Conservation (phyloP, 108 stramenopile genomes). For the Tribonema minus region DNA sequence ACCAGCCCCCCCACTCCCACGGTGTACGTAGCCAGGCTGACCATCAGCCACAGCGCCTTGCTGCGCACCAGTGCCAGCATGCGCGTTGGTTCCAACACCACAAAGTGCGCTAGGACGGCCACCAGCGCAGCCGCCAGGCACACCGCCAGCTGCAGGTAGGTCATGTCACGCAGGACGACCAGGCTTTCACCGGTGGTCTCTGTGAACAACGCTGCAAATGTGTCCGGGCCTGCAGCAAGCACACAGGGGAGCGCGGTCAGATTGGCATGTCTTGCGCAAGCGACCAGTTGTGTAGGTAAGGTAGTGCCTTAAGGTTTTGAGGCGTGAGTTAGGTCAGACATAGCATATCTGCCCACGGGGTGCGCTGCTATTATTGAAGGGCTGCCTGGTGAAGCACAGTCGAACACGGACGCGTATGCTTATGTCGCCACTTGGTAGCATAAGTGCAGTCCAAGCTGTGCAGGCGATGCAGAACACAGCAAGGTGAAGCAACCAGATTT, state of each 20-base stretch:
- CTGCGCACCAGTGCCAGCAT: constrained; percentile 56
- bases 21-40: constrained; percentile 40
- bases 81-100: not conserved
- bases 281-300: too few species aligned
- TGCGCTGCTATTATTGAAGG: too few species aligned
- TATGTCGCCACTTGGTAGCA: not conserved
- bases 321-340: too few species aligned
- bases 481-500: too few species aligned
- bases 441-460: not conserved
- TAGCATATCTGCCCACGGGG: not conserved
- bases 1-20: constrained; percentile 1
- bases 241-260: not conserved
- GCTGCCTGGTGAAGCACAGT: not conserved
- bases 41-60: constrained; percentile 19
- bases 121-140: not conserved
- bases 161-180: not conserved
- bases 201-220: not conserved
- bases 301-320: too few species aligned
- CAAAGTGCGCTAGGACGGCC: not conserved
- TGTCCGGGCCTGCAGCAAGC: not conserved
- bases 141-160: not conserved
- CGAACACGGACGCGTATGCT: not conserved
- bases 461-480: not conserved
- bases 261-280: not conserved
- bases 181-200: not conserved